phyloP scores from a whole-genome alignment of 495 filamentous ascomycete species.

The Glarea lozoyensis region DNA sequence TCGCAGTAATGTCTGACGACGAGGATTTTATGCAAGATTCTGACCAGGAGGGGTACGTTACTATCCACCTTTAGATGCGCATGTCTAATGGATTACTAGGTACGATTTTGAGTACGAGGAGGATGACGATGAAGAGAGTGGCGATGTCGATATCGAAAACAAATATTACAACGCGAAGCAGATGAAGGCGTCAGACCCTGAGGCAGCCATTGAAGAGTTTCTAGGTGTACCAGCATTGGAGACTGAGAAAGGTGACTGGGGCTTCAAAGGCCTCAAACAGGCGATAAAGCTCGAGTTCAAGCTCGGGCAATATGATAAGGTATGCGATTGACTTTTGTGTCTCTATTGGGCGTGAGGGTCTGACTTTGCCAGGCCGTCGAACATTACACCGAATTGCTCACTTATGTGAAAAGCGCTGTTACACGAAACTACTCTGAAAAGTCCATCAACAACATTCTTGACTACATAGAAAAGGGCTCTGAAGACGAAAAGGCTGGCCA shows the following conservation, averaged over 20 bases:
- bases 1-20: slow-evolving; percentile 78
- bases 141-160: slow-evolving; percentile 93
- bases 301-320: slow-evolving; percentile 74
- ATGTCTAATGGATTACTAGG: slow-evolving; percentile 30
- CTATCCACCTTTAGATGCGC: not conserved
- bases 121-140: slow-evolving; percentile 77
- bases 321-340: slow-evolving; percentile 23
- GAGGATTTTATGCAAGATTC: slow-evolving; percentile 97
- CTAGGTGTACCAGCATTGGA: slow-evolving; percentile 77
- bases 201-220: slow-evolving; percentile 88
- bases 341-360: not conserved
- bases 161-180: slow-evolving; percentile 99
- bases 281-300: slow-evolving; percentile 96
- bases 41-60: slow-evolving; percentile 68
- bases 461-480: slow-evolving; percentile 80
- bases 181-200: slow-evolving; percentile 77
- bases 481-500: slow-evolving; percentile 69
- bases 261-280: slow-evolving; percentile 96
- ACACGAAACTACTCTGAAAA: slow-evolving; percentile 99
- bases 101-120: slow-evolving; percentile 97
- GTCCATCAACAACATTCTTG: slow-evolving; percentile 98
- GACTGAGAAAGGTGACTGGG: slow-evolving; percentile 83
- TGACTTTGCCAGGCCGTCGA: slow-evolving; percentile 70
- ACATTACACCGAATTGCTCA: slow-evolving; percentile 90
- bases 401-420: slow-evolving; percentile 93